Evolutionary conservation across 306 rosid genomes (phyloP).

Genomic region (Albizia julibrissin): DNA sequence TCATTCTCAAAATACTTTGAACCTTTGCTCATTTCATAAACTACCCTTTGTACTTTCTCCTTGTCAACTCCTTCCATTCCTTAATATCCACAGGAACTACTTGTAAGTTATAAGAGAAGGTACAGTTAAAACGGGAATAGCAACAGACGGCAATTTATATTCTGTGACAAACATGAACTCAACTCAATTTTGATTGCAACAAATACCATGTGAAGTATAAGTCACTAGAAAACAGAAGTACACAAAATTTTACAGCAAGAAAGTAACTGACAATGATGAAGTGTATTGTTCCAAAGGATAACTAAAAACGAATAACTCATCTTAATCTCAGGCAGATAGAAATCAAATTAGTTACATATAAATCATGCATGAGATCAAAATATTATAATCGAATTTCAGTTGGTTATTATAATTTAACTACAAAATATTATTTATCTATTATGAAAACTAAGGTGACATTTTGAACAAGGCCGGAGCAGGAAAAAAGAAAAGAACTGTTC

Average conservation of each 20-base stretch:
- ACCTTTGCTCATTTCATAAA: constrained; percentile 95
- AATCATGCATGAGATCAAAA: background rate
- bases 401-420: background rate
- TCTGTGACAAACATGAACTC: background rate
- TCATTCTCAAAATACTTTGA: constrained; percentile 86
- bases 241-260: background rate
- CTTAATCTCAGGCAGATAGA: background rate
- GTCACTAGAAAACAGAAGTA: background rate
- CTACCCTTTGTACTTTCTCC: constrained; percentile 82
- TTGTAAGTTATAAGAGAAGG: background rate
- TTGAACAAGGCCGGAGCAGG: background rate
- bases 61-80: constrained; percentile 98
- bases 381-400: background rate
- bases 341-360: background rate
- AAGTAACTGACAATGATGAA: background rate
- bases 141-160: background rate
- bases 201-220: background rate
- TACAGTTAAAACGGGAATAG: background rate
- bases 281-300: background rate
- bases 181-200: background rate
- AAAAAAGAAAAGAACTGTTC: background rate
- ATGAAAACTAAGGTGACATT: background rate
- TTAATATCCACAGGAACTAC: constrained; percentile 23
- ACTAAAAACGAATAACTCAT: background rate
- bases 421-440: too few species aligned